Evolutionary conservation across 495 filamentous ascomycete species (phyloP).

Genomic region (Massariosphaeria phaeospora): DNA sequence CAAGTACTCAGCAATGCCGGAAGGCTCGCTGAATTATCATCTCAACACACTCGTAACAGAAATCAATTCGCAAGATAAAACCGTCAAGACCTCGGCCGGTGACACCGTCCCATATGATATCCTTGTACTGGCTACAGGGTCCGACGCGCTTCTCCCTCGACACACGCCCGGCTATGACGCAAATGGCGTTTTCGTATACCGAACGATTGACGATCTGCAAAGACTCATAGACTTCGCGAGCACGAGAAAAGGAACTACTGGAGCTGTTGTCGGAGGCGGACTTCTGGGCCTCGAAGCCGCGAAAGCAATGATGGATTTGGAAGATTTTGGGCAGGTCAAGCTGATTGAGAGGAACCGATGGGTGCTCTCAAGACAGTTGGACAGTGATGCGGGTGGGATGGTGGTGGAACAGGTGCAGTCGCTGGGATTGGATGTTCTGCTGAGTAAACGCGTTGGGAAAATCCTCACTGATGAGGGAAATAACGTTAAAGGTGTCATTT

Average conservation of each 20-base stretch:
- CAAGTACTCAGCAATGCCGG: conserved; percentile 56
- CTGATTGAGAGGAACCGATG: conserved; percentile 86
- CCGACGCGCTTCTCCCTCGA: conserved; percentile 76
- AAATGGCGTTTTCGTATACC: conserved; percentile 89
- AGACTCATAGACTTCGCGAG: conserved; percentile 70
- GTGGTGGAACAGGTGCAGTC: conserved; percentile 78
- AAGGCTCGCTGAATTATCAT: conserved; percentile 72
- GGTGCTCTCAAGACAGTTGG: conserved; percentile 83
- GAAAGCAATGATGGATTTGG: conserved; percentile 89
- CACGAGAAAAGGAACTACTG: conserved; percentile 61
- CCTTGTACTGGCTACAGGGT: conserved; percentile 86
- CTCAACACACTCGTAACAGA: conserved; percentile 74
- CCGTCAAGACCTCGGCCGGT: conserved; percentile 66
- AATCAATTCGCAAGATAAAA: conserved; percentile 60
- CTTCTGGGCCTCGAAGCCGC: conserved; percentile 88
- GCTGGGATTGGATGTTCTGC: conserved; percentile 78
- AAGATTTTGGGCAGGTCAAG: conserved; percentile 70
- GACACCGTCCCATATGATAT: conserved; percentile 76
- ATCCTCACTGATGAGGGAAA: conserved; percentile 66
- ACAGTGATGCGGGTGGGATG: conserved; percentile 75
- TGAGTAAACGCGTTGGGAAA: conserved; percentile 68
- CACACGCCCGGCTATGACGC: conserved; percentile 81
- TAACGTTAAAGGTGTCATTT: conserved; percentile 67
- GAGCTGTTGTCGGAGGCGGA: conserved; percentile 85
- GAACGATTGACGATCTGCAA: conserved; percentile 81